phyloP scores from a whole-genome alignment of 805 yeast species.

The Teunomyces cretensis region DNA sequence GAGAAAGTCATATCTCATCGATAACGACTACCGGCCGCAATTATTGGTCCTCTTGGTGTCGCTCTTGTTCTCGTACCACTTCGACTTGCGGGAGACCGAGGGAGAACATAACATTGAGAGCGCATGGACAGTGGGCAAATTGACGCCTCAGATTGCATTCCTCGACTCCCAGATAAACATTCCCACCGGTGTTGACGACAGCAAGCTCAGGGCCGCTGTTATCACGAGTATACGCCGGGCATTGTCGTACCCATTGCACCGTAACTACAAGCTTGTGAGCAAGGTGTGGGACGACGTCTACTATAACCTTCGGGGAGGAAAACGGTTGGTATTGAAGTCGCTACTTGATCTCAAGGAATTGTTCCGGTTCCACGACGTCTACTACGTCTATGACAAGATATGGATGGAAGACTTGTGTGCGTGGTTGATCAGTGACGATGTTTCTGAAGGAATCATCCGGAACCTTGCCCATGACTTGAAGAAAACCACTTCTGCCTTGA shows the following conservation, averaged over 20 bases:
- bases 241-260: constrained; percentile 73
- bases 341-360: constrained; percentile 65
- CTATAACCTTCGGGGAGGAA: constrained; percentile 64
- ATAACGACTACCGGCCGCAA: constrained; percentile 47
- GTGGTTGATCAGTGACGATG: constrained; percentile 65
- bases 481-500: constrained; percentile 37
- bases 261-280: constrained; percentile 60
- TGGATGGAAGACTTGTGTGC: constrained; percentile 74
- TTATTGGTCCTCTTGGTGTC: constrained; percentile 64
- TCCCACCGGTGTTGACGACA: constrained; percentile 19
- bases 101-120: constrained; percentile 78
- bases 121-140: constrained; percentile 90
- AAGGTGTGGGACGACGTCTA: constrained; percentile 78
- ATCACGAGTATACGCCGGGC: constrained; percentile 71
- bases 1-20: constrained; percentile 55
- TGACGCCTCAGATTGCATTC: constrained; percentile 74
- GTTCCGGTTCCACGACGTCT: constrained; percentile 79
- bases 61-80: constrained; percentile 68
- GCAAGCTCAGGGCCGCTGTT: constrained; percentile 52
- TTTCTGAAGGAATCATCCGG: constrained; percentile 58
- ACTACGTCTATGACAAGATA: constrained; percentile 78
- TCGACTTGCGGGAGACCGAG: constrained; percentile 72
- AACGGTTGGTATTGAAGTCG: constrained; percentile 57
- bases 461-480: constrained; percentile 66
- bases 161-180: constrained; percentile 60